These are phyloP conservation scores for Ustilago bromivora DNA, from an alignment of 1,284 basidiomycete species.

Conservation along the genomic window DNA sequence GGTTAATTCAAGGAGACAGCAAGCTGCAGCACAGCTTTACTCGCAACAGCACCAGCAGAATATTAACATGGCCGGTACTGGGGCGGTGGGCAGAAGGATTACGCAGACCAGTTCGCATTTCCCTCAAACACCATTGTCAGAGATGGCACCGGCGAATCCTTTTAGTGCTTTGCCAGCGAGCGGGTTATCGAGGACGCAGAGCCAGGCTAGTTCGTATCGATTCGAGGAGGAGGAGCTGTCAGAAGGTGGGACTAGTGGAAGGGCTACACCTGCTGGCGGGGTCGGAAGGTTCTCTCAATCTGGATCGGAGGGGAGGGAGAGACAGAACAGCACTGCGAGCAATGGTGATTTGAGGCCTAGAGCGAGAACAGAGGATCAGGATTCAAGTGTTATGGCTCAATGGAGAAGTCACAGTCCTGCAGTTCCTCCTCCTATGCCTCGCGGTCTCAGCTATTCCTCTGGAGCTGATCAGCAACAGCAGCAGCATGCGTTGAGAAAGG, in stretches of 20 bases:
- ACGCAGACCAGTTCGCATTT: conserved; percentile 54
- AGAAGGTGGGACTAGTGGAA: conserved; percentile 29
- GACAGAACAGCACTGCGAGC: conserved; percentile 40
- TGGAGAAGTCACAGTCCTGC: conserved; percentile 63
- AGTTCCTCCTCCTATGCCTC: conserved; percentile 51
- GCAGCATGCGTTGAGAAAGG: conserved; percentile 53
- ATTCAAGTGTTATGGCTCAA: conserved; percentile 57
- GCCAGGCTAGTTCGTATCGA: conserved; percentile 48
- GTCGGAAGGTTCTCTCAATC: conserved; percentile 50
- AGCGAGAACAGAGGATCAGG: conserved; percentile 63
- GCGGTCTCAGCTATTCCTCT: conserved; percentile 42
- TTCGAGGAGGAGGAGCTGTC: conserved; percentile 34
- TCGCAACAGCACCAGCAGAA: conserved; percentile 44
- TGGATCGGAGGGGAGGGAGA: conserved; percentile 53
- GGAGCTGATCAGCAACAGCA: conserved; percentile 49
- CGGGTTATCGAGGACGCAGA: conserved; percentile 46
- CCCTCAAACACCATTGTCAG: conserved; percentile 62
- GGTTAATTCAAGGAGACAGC: conserved; percentile 54
- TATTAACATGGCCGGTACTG: conserved; percentile 61
- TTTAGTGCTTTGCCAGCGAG: conserved; percentile 32
- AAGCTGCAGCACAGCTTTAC: conserved; percentile 45
- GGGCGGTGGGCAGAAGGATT: conserved; percentile 51
- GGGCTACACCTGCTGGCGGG: conserved; percentile 50
- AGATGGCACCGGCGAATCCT: conserved; percentile 53
- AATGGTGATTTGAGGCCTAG: conserved; percentile 44